These are phyloP conservation scores for Discostella stelligeroides DNA, from an alignment of 108 stramenopile species.

Conservation along the genomic window DNA sequence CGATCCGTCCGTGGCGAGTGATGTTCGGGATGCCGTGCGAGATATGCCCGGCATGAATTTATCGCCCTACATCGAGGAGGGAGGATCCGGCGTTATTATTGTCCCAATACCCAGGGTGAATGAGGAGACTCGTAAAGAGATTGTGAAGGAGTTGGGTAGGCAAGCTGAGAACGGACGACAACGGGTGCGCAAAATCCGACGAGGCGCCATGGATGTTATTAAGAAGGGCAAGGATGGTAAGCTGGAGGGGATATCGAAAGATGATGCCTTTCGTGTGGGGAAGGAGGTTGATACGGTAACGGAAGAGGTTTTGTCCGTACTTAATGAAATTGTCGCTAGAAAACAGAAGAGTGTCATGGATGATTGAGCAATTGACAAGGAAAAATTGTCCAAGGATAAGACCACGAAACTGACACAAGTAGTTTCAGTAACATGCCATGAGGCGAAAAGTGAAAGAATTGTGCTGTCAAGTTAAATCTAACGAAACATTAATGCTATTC, in stretches of 20 bases:
- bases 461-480: too few species aligned
- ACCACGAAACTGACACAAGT: too few species aligned
- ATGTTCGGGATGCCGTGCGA: conserved; percentile 75
- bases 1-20: conserved; percentile 77
- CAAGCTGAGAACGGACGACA: conserved; percentile 68
- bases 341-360: conserved; percentile 84
- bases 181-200: conserved; percentile 73
- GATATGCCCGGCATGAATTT: conserved; percentile 67
- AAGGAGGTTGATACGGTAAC: conserved; percentile 80
- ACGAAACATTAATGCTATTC: too few species aligned
- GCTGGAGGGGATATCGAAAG: conserved; percentile 78
- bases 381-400: too few species aligned
- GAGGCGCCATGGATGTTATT: conserved; percentile 73
- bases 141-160: conserved; percentile 69
- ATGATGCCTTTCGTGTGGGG: conserved; percentile 83
- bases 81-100: conserved; percentile 64
- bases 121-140: conserved; percentile 74
- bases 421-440: too few species aligned
- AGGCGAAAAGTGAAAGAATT: too few species aligned
- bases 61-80: conserved; percentile 84
- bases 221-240: conserved; percentile 86
- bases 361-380: conserved; percentile 28
- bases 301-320: conserved; percentile 60
- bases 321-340: conserved; percentile 70
- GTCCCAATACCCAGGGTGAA: conserved; percentile 80